phyloP scores from a whole-genome alignment of 345 rosid species.

The Aegle marmelos region DNA sequence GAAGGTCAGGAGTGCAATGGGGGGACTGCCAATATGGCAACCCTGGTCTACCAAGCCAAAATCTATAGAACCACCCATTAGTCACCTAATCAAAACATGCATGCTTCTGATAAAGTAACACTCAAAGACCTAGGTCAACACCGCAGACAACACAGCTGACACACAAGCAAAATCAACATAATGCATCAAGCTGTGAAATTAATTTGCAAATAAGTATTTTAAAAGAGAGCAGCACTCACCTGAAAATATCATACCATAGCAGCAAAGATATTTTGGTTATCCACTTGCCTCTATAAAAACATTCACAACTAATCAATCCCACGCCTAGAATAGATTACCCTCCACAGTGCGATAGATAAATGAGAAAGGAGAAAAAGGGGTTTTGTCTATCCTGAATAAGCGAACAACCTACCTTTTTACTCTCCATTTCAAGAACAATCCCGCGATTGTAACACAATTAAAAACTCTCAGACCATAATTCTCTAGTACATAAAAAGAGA shows the following conservation, averaged over 20 bases:
- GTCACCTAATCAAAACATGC: neutral
- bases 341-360: slow-evolving; percentile 26
- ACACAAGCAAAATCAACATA: neutral
- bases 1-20: neutral
- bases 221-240: slow-evolving; percentile 63
- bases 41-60: neutral
- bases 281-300: slow-evolving; percentile 73
- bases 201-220: slow-evolving; percentile 14
- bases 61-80: neutral
- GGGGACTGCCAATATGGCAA: neutral
- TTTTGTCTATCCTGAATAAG: slow-evolving; percentile 38
- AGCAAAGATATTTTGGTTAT: slow-evolving; percentile 60
- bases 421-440: slow-evolving; percentile 68
- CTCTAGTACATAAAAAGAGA: slow-evolving; percentile 58
- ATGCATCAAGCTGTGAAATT: slow-evolving; percentile 1
- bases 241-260: slow-evolving; percentile 75
- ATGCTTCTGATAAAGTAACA: neutral
- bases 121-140: neutral
- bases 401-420: slow-evolving; percentile 73
- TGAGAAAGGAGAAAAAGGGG: slow-evolving; percentile 35
- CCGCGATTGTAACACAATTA: slow-evolving; percentile 38
- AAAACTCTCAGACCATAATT: slow-evolving; percentile 46
- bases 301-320: slow-evolving; percentile 56
- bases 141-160: neutral
- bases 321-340: slow-evolving; percentile 33